Conservation (phyloP, 768 basidiomycete genomes). For the Lentinula lateritia region DNA sequence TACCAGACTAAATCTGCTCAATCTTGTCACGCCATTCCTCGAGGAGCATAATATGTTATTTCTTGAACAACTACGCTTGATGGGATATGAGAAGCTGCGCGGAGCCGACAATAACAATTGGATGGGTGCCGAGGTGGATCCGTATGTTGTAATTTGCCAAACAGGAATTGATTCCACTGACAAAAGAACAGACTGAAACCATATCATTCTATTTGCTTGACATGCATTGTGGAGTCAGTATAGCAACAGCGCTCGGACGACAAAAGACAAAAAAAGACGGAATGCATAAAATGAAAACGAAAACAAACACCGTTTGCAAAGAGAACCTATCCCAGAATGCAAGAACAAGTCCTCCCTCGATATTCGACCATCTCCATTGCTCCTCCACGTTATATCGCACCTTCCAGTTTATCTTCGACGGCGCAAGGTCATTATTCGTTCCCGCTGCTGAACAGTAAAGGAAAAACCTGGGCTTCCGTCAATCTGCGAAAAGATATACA, state of each 20-base stretch:
- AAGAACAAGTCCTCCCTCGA: not conserved
- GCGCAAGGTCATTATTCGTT: not conserved
- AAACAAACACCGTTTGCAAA: too few relatives aligned
- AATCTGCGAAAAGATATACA: not conserved
- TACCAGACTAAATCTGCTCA: too few relatives aligned
- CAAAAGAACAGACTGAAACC: not conserved
- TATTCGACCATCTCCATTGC: not conserved
- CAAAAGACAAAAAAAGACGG: not conserved
- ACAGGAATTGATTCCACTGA: not conserved
- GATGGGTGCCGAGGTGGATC: too few relatives aligned
- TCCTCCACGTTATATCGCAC: not conserved
- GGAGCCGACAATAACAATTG: too few relatives aligned
- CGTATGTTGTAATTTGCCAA: too few relatives aligned
- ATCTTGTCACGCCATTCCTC: too few relatives aligned
- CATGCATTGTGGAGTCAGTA: not conserved
- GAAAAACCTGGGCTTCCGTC: not conserved
- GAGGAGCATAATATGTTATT: too few relatives aligned
- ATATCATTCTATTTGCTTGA: too few relatives aligned
- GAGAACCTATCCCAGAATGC: not conserved
- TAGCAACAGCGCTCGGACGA: not conserved
- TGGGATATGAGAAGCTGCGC: too few relatives aligned
- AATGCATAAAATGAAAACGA: too few relatives aligned
- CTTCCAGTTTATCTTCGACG: not conserved
- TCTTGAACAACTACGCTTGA: too few relatives aligned
- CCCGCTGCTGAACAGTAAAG: not conserved